Evolutionary conservation across 805 yeast genomes (phyloP), one percentile per base, ranked within the genome.

Genomic region (Komagataella pastoris): DNA sequence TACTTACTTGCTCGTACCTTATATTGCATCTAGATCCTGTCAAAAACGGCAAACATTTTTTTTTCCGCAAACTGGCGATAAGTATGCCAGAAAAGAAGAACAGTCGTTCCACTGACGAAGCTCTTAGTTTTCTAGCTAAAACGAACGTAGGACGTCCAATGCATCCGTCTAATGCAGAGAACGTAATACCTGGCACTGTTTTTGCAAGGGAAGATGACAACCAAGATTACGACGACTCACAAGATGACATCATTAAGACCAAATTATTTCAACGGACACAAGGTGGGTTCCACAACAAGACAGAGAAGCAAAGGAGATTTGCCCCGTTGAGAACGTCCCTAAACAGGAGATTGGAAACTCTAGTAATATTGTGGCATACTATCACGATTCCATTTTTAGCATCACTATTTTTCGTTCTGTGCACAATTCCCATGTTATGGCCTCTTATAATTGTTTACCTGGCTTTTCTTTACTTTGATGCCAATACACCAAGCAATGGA

Each of bases 401-500:
- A 1, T 68, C 79, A 6, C 50, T 81, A 3, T 80, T 83, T 56
- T 72, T 88, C 50, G 66, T 80, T 8, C 59, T 79, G 1, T 71
- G 85, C 67, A 73, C 89, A 0, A 68, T 75, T 48, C 83, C 84
- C 0, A 57, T 71, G 14, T 69, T 80, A 47, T 89, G 97, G 96
- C 72, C 87, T 1, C 52, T 81, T 5, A 58, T 85, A 5, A 61
- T 84, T 4, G 72, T 87, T 0, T 93, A 91, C 63, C 62, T 82
- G 18, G 68, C 75, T 6, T 67, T 78, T 36, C 85, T 83, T 59
- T 77, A 79, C 58, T 45, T 69, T 17, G 54, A 71, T 14, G 88
- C 84, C 65, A 79, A 78, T 55, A 76, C 96, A 1, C 87, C 89
- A 0, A 77, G 81, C 10, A 82, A 84, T 57, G 98, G 98, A 1